Base-by-base conservation (phyloP, 306 rosid species). In the Rubus idaeus region DNA sequence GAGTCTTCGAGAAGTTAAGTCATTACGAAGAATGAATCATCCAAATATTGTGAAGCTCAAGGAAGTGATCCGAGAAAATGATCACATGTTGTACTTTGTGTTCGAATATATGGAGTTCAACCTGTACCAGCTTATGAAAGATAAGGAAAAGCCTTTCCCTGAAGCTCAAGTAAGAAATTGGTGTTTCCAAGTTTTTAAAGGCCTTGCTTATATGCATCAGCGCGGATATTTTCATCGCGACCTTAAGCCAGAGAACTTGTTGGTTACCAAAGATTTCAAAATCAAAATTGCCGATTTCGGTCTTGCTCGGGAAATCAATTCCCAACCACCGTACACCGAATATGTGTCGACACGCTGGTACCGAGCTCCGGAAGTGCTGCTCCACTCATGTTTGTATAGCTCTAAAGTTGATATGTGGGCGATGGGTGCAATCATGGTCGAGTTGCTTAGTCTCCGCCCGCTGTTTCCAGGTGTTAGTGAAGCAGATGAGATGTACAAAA, bases 1-100 rank as follows among this genome's bases (percentile, higher is more conserved):
- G 49, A 91, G 86, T 81, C 86, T 73, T 30, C 18, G 68, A 4
- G 68, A 74, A 74, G 23, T 74, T 10, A 18, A 45, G 77, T 58
- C 30, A 16, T 8, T 57, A 42, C 11, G 16, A 8, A 60, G 16
- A 46, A 16, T 74, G 57, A 42, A 39, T 12, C 77, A 74, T 35
- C 57, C 77, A 0, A 58, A 74, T n/a, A 26, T 74, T 9, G 45
- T 60, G 17, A 30, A 74, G 30, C 50, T 74, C 56, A 74, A 60
- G 6, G 18, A 46, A 4, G 26, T 23, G 10, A 16, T 74, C 57
- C 35, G 1, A 17, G 30, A 35, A 30, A 13, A 8, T 10, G 10
- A 70, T 30, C 10, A 37, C 23, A 70, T 13, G 0, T 10, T 46
- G 1, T 45, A 8, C 69, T 18, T 74, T 16, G 70, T 60, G 30